Evolutionary conservation across 805 yeast species (phyloP), one percentile per base, ranked within the genome.

Genomic region (Brettanomyces bruxellensis): DNA sequence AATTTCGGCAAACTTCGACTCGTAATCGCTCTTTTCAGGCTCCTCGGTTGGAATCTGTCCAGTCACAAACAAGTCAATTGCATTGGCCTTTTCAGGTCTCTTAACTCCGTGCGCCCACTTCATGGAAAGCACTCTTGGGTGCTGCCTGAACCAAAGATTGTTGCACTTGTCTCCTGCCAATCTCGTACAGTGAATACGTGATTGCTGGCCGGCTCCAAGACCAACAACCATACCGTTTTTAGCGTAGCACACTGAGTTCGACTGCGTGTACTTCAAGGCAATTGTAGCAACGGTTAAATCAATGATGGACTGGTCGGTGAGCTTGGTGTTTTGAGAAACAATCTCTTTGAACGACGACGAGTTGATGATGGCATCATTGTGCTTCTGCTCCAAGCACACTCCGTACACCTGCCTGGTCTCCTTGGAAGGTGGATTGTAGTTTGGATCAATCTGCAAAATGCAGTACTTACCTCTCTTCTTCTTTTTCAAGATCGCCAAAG

Each of bases 71-170:
- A 93, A 75, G 68, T 93, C 99, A 67, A 93, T 93, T 47, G 97
- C 99, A 65, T 93, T 93, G 44, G 96, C 85, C 79, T 93, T 93
- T 66, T 93, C 99, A 53, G 98, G 97, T 73, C 96, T 87, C 79
- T 93, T 93, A 56, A 85, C 85, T 62, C 98, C 98, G 73, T 88
- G 88, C 53, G 95, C 95, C 98, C 98, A 93, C 72, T 91, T 79
- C 79, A 93, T 85, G 24, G 72, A 93, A 49, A 93, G 72, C 7
- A 93, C 98, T 65, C 74, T 80, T 56, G 98, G 98, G 70, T 93
- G 99, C 70, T 93, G 98, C 76, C 99, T 85, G 63, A 93, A 78
- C 99, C 99, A 93, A 98, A 98, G 93, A 79, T 90, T 90, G 69
- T 93, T 97, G 55, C 98, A 96, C 76, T 93, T 93, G 64, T 93